Evolutionary conservation across 306 rosid genomes (phyloP).

Genomic region (Albizia julibrissin): DNA sequence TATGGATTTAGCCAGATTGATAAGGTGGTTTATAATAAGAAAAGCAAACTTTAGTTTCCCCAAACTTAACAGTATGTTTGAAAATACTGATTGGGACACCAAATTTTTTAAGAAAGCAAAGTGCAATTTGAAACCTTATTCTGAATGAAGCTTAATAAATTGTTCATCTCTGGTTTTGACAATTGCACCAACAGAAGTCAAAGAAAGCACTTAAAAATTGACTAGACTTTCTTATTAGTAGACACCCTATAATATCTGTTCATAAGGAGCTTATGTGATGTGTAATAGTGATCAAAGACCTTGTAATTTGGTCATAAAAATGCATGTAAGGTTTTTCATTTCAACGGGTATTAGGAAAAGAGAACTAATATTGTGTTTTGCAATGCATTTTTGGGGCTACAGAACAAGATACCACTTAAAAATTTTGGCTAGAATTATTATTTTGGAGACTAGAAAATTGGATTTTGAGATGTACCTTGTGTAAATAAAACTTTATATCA

Average conservation of each 20-base stretch:
- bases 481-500: slow-evolving; percentile 76
- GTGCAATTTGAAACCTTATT: neutral
- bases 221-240: too few relatives aligned
- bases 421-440: neutral
- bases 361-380: neutral
- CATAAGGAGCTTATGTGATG: neutral
- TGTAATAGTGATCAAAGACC: neutral
- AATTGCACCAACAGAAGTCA: neutral
- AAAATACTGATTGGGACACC: neutral
- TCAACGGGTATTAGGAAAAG: neutral
- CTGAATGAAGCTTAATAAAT: slow-evolving; percentile 8
- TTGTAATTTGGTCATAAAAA: too few relatives aligned
- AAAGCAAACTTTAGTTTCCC: slow-evolving; percentile 20
- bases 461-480: slow-evolving; percentile 47
- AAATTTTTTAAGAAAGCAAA: slow-evolving; percentile 11
- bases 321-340: neutral
- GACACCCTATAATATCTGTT: neutral
- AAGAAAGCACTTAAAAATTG: neutral
- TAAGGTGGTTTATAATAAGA: slow-evolving; percentile 25
- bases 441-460: neutral
- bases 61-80: neutral
- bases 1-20: slow-evolving; percentile 9
- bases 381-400: neutral
- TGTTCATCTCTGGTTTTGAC: slow-evolving; percentile 2
- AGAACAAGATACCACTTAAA: slow-evolving; percentile 4